Evolutionary conservation across 2,329 filamentous ascomycete genomes (phyloP), one percentile per base, ranked within the genome.

Genomic region (Aspergillus tubingensis): DNA sequence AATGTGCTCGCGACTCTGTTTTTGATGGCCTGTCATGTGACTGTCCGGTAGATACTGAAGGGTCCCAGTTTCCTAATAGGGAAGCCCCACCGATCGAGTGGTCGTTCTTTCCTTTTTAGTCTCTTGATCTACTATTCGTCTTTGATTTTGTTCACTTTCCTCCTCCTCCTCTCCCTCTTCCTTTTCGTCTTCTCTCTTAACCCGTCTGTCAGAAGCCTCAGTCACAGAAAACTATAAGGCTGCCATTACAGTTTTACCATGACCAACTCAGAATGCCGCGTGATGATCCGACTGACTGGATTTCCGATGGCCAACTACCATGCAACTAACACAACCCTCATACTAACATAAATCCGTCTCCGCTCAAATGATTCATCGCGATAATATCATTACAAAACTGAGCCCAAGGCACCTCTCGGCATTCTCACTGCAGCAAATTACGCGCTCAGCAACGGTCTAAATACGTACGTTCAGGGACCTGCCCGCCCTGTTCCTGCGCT

Each of bases 401-500:
- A 17, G 36, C 19, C 8, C 7, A 43, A 41, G n/a, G 25, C 17
- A 44, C n/a, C 41, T 36, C 41, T 44, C 17, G 41, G 41, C 17
- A 44, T 11, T 21, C 41, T 21, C 41, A 44, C 15, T 21, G 39
- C 23, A 17, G 39, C 38, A 30, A 43, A 25, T 23, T 11, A 44
- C 27, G 21, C 11, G 6, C 21, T 8, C n/a, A 32, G 38, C 52
- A 47, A 47, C 38, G n/a, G 25, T 41, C 39, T 3, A 17, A 27
- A 32, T 44, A 5, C n/a, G 6, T 36, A 44, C 17, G n/a, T 25
- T 32, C 39, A 44, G 38, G 44, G 52, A 47, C 32, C 8, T 7
- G 17, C 39, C 17, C 13, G 19, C 25, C 52, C 38, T 19, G 52
- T 54, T 54, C 52, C 52, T 54, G 52, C 52, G 41, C 19, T 25